Evolutionary conservation across 2,329 filamentous ascomycete genomes (phyloP).

Genomic region (Aspergillus ustus): DNA sequence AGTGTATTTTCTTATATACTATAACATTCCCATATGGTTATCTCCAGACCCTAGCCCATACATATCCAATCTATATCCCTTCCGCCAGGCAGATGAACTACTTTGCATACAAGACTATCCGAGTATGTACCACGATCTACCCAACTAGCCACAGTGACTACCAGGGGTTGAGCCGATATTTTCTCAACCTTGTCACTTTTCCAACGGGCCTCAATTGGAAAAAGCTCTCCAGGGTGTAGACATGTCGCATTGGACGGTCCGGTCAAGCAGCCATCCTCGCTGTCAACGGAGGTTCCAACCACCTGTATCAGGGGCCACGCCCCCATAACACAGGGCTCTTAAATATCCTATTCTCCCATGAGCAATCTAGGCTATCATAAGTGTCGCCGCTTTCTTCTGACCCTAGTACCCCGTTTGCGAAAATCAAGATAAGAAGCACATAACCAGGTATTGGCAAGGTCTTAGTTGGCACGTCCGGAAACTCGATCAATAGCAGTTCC

Average conservation of each 20-base stretch:
- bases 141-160: background rate
- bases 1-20: background rate
- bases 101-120: background rate
- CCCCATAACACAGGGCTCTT: background rate
- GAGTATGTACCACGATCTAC: background rate
- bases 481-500: background rate
- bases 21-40: background rate
- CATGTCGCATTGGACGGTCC: background rate
- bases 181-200: background rate
- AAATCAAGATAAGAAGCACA: background rate
- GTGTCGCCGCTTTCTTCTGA: background rate
- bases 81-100: background rate
- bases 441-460: background rate
- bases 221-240: background rate
- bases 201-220: background rate
- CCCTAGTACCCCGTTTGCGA: background rate
- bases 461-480: background rate
- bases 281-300: background rate
- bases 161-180: background rate
- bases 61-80: background rate
- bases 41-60: background rate
- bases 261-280: background rate
- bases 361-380: background rate
- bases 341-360: background rate
- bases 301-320: background rate